phyloP scores from a whole-genome alignment of 345 rosid species.

The Populus euphratica region DNA sequence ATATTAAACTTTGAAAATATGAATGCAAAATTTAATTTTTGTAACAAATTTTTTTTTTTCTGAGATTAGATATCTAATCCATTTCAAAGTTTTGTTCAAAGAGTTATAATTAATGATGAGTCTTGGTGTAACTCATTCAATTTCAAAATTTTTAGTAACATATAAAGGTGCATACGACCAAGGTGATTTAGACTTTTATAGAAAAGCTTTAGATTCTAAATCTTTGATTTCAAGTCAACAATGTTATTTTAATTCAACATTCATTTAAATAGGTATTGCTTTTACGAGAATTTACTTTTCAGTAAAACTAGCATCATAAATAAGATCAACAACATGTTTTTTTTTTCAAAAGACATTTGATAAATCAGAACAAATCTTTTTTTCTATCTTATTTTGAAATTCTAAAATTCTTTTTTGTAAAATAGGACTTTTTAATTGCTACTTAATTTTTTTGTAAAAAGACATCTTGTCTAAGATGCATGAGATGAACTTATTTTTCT shows the following conservation, averaged over 20 bases:
- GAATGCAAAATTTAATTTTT: not conserved
- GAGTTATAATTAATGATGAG: constrained; percentile 1
- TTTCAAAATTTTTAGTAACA: not conserved
- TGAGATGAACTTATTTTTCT: too few species aligned
- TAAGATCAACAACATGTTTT: not conserved
- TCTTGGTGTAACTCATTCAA: not conserved
- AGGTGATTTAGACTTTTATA: not conserved
- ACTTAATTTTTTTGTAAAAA: not conserved
- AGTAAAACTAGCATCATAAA: not conserved
- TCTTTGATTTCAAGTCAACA: not conserved
- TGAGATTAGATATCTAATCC: not conserved
- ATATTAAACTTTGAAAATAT: not conserved
- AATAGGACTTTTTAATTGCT: not conserved
- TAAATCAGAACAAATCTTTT: not conserved
- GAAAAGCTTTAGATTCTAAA: not conserved
- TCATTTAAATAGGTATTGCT: not conserved
- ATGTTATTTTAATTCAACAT: not conserved
- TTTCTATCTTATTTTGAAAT: not conserved
- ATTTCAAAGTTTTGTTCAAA: not conserved
- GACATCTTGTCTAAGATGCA: too few species aligned
- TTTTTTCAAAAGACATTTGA: not conserved
- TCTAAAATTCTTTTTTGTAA: not conserved
- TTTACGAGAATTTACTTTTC: not conserved
- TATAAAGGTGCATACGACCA: not conserved
- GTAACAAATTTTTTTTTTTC: not conserved